These are phyloP conservation scores for Brassica napus DNA, from an alignment of 345 rosid species.

Conservation along the genomic window Da-Ae NC_063436.1:3075001-3075500, in stretches of 20 bases:
- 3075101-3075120: slow-evolving; percentile 82
- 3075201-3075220: slow-evolving; percentile 54
- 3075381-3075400: slow-evolving; percentile 64
- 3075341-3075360: neutral
- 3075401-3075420: slow-evolving; percentile 80
- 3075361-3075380: slow-evolving; percentile 58
- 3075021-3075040: slow-evolving; percentile 18
- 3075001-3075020: slow-evolving; percentile 66
- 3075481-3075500: slow-evolving; percentile 41
- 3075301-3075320: neutral
- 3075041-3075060: neutral
- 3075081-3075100: slow-evolving; percentile 46
- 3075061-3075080: slow-evolving; percentile 2
- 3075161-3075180: slow-evolving; percentile 49
- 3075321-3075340: neutral
- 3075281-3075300: neutral
- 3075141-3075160: slow-evolving; percentile 45
- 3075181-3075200: slow-evolving; percentile 73
- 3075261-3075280: slow-evolving; percentile 3
- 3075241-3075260: slow-evolving; percentile 17
- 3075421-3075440: slow-evolving; percentile 57
- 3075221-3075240: slow-evolving; percentile 2
- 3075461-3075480: slow-evolving; percentile 57
- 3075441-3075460: slow-evolving; percentile 44
- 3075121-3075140: slow-evolving; percentile 49